Base-by-base conservation (phyloP, 2,329 filamentous ascomycete genomes). In the Ophiocordyceps camponoti-rufipedis region DNA sequence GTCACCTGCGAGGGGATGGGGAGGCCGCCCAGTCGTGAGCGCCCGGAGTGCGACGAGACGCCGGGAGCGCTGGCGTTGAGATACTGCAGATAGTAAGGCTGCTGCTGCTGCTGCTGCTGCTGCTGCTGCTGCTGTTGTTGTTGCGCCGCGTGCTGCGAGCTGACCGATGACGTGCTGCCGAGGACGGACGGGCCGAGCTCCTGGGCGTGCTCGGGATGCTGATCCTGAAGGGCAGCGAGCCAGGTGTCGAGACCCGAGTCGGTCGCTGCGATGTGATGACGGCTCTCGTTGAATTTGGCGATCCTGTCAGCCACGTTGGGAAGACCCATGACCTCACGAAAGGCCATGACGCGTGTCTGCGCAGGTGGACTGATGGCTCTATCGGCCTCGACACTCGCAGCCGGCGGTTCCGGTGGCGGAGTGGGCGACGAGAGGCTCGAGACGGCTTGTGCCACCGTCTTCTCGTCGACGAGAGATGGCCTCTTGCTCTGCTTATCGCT, bases 261-360 rank as follows among this genome's bases (percentile, higher is more conserved):
- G 57, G 82, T 77, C 12, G 64, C 60, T 0, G 82, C 79, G 58
- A 87, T 86, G 42, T 82, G 74, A 14, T 74, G 65, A 41, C 85
- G 75, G 0, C 83, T 82, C 47, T 81, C 74, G 48, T 85, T 75
- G 58, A 84, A 94, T 13, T 78, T 80, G 41, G 71, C 67, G 48
- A 91, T 83, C 18, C 87, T 78, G 51, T 91, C 80, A 13, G 70
- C 60, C 0, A 78, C 61, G 2, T 74, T 75, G 14, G 74, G 69
- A 44, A 91, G 69, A 9, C 74, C 76, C 54, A 86, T 70, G 49
- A 95, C 94, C 47, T 94, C 82, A 44, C 79, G 75, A 62, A 93
- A 88, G 1, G 72, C 67, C 50, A 73, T 69, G 35, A 74, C 64
- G 42, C 55, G 55, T 11, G 55, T 42, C 23, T 46, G 48, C 23